Evolutionary conservation across 345 rosid species (phyloP), one percentile per base, ranked within the genome.

Genomic region (Anastatica hierochuntica): DNA sequence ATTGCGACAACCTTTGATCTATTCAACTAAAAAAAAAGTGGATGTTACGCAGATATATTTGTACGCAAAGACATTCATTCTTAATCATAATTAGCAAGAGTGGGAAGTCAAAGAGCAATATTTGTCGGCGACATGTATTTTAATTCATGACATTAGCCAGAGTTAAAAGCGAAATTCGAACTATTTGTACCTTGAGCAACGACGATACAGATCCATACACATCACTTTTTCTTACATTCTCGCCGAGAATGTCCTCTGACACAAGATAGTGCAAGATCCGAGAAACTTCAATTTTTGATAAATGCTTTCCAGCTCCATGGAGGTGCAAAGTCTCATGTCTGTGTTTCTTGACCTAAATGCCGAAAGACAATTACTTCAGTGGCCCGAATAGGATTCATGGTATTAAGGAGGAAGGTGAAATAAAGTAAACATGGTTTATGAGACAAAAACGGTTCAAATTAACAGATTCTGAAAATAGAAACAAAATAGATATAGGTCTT

Each of bases 211-310:
- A 71, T 63, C 98, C 96, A 62, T 84, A 88, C 68, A 81, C 16
- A 55, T 92, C 98, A 72, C 96, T 92, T 81, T 92, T 92, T 79
- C 85, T 81, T 43, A 92, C 90, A 14, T 88, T 96, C 75, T 88
- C 98, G 49, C 64, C 66, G 55, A 92, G 95, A 59, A 75, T 73
- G 56, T 85, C 95, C 45, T 85, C 88, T 8, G 77, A 77, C 27
- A 92, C 95, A 50, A 92, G 94, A 73, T 87, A 84, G 5, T 83
- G 90, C 60, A 92, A 43, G 66, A 92, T 46, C 23, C 96, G 84
- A 34, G 88, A 88, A 29, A 94, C 95, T 80, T 92, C 98, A 61
- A 75, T 74, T 74, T 83, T 92, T 21, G 76, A 64, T 46, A 88
- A 56, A 42, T 77, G 84, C 72, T 92, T 92, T 64, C 98, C 98